Base-by-base conservation (phyloP, 225 moss, liverwort and hornwort genomes). In the Polytrichum commune region DNA sequence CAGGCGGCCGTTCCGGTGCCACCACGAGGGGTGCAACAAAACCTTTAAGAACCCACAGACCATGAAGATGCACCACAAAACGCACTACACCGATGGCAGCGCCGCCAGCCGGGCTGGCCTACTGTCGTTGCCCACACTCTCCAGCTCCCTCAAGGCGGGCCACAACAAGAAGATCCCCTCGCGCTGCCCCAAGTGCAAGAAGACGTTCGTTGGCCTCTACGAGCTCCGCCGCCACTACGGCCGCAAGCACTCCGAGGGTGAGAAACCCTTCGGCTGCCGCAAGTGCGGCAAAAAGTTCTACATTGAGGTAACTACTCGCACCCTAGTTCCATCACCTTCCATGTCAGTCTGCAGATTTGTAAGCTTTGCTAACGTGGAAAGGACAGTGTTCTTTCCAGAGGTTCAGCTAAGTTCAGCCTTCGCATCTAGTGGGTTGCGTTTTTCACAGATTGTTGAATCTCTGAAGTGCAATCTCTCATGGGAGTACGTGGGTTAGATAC, bases 151-250 rank as follows among this genome's bases (percentile, higher is more conserved):
- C 60, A 91, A 88, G 60, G 91, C 91, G 3, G 91, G 93, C 0
- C 93, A 93, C 23, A 93, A 93, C 82, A 93, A 93, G 81, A 93
- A 93, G 78, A 91, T 89, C 54, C 87, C 93, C 0, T 93, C 87
- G 19, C 69, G 88, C 9, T 93, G 93, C 71, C 93, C 93, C 1
- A 79, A 76, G 3, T 93, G 93, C 78, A 85, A 81, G 73, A 85
- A 79, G 72, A 86, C 91, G 0, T 93, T 93, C 5, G 93, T 93
- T 9, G 93, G 93, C 5, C 77, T 93, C 2, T 93, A 93, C 73
- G 93, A 93, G 72, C 78, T 93, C 19, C 75, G 93, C 27, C 83
- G 93, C 1, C 93, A 93, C 32, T 89, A 73, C 28, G 93, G 93
- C 8, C 87, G 93, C 16, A 93, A 89, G 75, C 93, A 93, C 61